These are phyloP conservation scores for Azolla pinnata DNA, from an alignment of 75 land plant species.

Conservation along the genomic window DNA sequence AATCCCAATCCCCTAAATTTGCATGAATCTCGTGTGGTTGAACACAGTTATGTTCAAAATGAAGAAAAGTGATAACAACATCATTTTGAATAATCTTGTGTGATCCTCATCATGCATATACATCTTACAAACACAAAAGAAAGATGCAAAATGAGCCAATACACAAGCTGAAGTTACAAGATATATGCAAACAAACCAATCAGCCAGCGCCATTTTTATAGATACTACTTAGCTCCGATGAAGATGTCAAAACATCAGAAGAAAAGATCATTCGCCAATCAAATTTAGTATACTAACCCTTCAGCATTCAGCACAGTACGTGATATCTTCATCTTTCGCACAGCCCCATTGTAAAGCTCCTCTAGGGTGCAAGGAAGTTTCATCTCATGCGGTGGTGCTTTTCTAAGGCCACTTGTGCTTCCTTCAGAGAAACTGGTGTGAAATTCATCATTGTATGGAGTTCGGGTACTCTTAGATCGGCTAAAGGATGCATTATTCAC, in stretches of 20 bases:
- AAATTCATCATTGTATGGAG: background rate
- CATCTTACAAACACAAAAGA: background rate
- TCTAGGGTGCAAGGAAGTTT: slow-evolving; percentile 56
- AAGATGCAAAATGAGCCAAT: background rate
- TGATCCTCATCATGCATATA: too few species aligned
- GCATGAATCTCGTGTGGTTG: too few species aligned
- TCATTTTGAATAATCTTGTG: too few species aligned
- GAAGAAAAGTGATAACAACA: too few species aligned
- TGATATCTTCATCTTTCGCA: slow-evolving; percentile 80
- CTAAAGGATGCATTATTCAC: background rate
- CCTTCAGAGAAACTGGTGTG: slow-evolving; percentile 10
- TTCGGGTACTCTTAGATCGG: slow-evolving; percentile 1
- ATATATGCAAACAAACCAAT: too few species aligned
- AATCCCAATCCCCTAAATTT: too few species aligned
- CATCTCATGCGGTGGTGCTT: slow-evolving; percentile 47
- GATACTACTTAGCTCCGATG: background rate
- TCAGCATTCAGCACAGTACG: slow-evolving; percentile 42
- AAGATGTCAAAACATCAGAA: background rate
- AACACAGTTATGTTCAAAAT: too few species aligned
- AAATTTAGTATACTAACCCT: slow-evolving; percentile 37
- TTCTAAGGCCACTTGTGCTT: slow-evolving; percentile 20
- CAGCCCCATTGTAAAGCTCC: slow-evolving; percentile 70
- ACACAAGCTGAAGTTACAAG: too few species aligned
- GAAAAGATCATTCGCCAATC: background rate
- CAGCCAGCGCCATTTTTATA: too few species aligned